Evolutionary conservation across 208 protist species (phyloP).

Genomic region (Trichomonas vaginalis): DNA sequence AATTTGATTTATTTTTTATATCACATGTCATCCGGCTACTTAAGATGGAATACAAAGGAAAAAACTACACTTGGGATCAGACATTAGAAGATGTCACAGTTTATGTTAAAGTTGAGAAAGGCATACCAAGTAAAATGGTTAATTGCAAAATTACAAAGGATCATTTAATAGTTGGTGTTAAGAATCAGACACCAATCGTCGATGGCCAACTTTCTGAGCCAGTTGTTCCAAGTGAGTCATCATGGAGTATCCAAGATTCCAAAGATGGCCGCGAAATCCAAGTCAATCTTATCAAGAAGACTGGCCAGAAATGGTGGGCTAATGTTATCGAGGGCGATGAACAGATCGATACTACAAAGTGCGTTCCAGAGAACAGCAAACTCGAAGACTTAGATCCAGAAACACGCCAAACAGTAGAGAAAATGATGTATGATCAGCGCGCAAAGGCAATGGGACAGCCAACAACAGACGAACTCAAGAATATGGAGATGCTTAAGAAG

Average conservation of each 20-base stretch:
- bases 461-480: constrained; percentile 8
- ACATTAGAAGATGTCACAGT: constrained; percentile 20
- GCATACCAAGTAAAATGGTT: background rate
- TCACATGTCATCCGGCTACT: background rate
- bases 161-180: constrained; percentile 3
- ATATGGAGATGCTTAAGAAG: constrained; percentile 8
- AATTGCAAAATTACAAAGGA: constrained; percentile 1
- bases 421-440: constrained; percentile 18
- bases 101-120: background rate
- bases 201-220: background rate
- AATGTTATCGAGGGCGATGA: constrained; percentile 1
- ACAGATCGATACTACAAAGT: background rate
- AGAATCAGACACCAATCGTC: background rate
- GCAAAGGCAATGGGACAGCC: background rate
- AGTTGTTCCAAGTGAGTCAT: background rate
- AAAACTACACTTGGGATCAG: constrained; percentile 10
- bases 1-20: background rate
- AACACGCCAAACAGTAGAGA: constrained; percentile 19
- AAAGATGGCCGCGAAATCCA: background rate
- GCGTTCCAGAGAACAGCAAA: constrained; percentile 15
- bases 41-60: background rate
- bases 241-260: background rate
- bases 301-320: constrained; percentile 7
- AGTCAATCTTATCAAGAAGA: background rate
- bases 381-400: constrained; percentile 7